phyloP scores from a whole-genome alignment of 2,329 filamentous ascomycete species.

The Colletotrichum sp. region DNA sequence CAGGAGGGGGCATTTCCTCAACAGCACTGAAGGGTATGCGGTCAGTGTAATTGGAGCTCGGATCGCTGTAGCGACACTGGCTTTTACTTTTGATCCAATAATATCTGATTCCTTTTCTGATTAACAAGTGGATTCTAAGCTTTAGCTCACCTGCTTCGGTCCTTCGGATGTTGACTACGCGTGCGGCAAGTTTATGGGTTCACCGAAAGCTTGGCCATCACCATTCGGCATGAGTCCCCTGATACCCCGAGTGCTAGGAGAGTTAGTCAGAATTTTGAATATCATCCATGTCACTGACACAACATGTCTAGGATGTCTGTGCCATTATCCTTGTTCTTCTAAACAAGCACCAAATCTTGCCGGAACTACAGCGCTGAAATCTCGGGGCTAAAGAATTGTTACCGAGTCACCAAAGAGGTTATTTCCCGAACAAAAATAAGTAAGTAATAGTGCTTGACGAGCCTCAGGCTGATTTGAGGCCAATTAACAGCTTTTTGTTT shows the following conservation, averaged over 20 bases:
- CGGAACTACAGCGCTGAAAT: too few relatives aligned
- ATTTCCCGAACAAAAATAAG: accelerated
- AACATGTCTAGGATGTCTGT: neutral
- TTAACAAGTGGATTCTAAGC: neutral
- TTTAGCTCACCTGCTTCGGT: too few relatives aligned
- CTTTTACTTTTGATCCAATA: neutral
- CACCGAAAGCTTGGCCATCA: neutral
- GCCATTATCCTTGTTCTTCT: neutral
- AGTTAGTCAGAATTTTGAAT: accelerated
- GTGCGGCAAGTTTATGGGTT: neutral
- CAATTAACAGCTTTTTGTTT: too few relatives aligned
- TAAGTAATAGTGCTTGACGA: too few relatives aligned
- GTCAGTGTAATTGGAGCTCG: neutral
- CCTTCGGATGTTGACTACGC: too few relatives aligned
- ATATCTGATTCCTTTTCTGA: neutral
- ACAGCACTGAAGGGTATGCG: neutral
- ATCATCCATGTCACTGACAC: neutral
- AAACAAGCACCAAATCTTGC: neutral
- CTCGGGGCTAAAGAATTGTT: too few relatives aligned
- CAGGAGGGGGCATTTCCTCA: neutral
- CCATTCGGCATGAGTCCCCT: neutral
- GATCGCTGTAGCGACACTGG: neutral
- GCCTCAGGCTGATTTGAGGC: too few relatives aligned
- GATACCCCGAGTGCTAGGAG: neutral
- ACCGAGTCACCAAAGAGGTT: too few relatives aligned